Percentiles rank a stretch among this genome's conserved stretches.
Evolutionary conservation across 441 rosid genomes (phyloP).

Genomic region (Erodium texanum): DNA sequence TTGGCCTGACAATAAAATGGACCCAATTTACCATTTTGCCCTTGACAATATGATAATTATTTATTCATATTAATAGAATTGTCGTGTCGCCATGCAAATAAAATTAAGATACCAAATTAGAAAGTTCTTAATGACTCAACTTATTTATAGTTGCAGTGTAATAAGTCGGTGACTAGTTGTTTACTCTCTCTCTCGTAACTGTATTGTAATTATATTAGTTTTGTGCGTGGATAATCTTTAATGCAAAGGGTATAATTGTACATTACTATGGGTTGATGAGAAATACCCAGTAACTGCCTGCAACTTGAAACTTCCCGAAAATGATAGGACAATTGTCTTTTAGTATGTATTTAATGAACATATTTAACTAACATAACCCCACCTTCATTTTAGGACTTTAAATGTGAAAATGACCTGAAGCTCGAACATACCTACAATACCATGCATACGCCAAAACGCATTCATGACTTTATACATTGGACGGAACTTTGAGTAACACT

Average conservation of each 20-base stretch:
- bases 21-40: not conserved
- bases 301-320: not conserved
- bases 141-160: too few relatives aligned
- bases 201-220: not conserved
- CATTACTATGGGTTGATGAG: not conserved
- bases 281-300: not conserved
- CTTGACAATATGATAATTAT: not conserved
- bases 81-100: too few relatives aligned
- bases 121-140: too few relatives aligned
- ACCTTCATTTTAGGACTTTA: not conserved
- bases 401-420: not conserved
- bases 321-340: not conserved
- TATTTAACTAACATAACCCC: not conserved
- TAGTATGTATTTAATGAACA: not conserved
- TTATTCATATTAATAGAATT: not conserved
- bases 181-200: too few relatives aligned
- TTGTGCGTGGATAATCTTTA: not conserved
- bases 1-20: not conserved
- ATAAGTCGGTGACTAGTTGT: too few relatives aligned
- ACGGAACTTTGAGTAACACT: not conserved
- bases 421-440: not conserved
- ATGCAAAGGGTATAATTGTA: not conserved
- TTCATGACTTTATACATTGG: not conserved
- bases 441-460: not conserved
- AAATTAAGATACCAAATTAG: too few relatives aligned